Evolutionary conservation across 495 filamentous ascomycete genomes (phyloP).

Genomic region (Lasiosphaeria miniovina): DNA sequence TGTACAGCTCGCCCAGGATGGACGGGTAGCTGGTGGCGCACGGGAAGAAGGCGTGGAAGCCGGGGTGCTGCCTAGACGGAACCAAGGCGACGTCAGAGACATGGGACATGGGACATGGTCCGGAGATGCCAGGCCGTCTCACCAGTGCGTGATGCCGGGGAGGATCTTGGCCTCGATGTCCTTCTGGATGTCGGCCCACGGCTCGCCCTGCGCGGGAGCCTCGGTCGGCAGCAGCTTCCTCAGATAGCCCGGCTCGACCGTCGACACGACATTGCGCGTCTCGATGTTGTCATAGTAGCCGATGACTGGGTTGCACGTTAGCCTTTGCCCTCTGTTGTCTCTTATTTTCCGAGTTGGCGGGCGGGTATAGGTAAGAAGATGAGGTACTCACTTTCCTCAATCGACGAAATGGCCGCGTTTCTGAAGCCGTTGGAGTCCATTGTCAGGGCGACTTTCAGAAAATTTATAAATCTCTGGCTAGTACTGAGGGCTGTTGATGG

Average conservation of each 20-base stretch:
- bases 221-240: constrained; percentile 70
- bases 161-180: constrained; percentile 89
- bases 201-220: constrained; percentile 70
- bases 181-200: constrained; percentile 75
- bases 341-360: neutral
- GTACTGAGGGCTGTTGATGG: too few relatives aligned
- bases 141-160: constrained; percentile 93
- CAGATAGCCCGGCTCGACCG: constrained; percentile 84
- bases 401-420: constrained; percentile 73
- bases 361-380: constrained; percentile 6
- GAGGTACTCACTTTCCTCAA: constrained; percentile 72
- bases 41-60: constrained; percentile 96
- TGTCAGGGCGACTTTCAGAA: neutral
- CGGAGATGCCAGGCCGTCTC: constrained; percentile 8
- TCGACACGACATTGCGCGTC: constrained; percentile 68
- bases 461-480: too few relatives aligned
- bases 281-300: constrained; percentile 77
- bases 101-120: neutral
- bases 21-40: constrained; percentile 78
- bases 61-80: constrained; percentile 63
- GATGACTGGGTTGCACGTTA: constrained; percentile 55
- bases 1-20: constrained; percentile 93
- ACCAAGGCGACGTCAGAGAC: too few relatives aligned
- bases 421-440: constrained; percentile 88
- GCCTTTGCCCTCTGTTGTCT: neutral